phyloP scores from a whole-genome alignment of 805 yeast genomes.

The Teunomyces aglyptinius region DNA sequence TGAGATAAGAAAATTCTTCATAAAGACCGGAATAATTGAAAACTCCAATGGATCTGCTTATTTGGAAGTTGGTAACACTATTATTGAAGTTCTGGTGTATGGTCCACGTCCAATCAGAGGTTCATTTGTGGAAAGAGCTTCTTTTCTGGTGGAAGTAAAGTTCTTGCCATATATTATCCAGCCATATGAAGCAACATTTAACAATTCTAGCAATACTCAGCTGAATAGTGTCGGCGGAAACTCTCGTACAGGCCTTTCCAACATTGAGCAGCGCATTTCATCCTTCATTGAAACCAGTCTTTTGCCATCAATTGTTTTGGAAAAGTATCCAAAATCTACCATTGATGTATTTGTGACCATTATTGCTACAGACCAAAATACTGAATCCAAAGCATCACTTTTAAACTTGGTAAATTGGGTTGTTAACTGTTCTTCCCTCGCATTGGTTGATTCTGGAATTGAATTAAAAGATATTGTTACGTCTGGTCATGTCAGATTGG shows the following conservation, averaged over 20 bases:
- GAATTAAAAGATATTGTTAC: constrained; percentile 77
- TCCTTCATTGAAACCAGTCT: constrained; percentile 52
- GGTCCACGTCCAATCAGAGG: constrained; percentile 90
- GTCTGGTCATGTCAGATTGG: constrained; percentile 47
- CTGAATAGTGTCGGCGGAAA: constrained; percentile 14
- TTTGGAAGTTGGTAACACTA: constrained; percentile 62
- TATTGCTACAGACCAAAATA: constrained; percentile 38
- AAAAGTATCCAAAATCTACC: constrained; percentile 85
- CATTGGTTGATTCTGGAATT: constrained; percentile 81
- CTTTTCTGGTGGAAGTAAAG: constrained; percentile 58
- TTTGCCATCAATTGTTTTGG: constrained; percentile 53
- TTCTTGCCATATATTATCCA: constrained; percentile 50
- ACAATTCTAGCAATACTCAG: constrained; percentile 16
- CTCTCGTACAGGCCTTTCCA: constrained; percentile 34
- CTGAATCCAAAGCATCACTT: constrained; percentile 24
- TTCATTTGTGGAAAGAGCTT: constrained; percentile 64
- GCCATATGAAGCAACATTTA: constrained; percentile 33
- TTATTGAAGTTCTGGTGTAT: constrained; percentile 67
- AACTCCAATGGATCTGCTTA: constrained; percentile 84
- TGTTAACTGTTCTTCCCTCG: constrained; percentile 64
- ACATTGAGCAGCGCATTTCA: constrained; percentile 47
- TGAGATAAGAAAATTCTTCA: constrained; percentile 46
- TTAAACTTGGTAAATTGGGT: constrained; percentile 49
- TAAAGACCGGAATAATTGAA: constrained; percentile 61
- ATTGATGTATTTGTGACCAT: constrained; percentile 75